phyloP scores from a whole-genome alignment of 768 basidiomycete genomes.

The Lepiota brunneoincarnata region DNA sequence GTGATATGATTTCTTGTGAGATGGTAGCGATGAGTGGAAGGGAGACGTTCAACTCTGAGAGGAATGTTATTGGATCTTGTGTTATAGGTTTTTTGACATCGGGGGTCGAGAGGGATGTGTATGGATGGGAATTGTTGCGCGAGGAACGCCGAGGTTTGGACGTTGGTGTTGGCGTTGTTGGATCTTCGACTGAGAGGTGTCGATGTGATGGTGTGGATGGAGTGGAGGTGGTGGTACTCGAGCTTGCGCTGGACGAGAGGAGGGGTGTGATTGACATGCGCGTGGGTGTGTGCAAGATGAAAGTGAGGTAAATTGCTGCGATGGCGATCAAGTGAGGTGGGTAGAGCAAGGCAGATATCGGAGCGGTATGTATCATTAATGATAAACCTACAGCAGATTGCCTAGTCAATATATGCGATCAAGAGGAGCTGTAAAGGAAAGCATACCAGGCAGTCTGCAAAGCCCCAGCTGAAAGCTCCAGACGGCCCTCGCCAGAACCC shows the following conservation, averaged over 20 bases:
- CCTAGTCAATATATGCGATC: background rate
- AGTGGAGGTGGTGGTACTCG: conserved; percentile 8
- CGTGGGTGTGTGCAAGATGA: conserved; percentile 67
- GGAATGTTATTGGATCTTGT: conserved; percentile 76
- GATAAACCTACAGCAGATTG: conserved; percentile 69
- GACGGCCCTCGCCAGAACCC: conserved; percentile 77
- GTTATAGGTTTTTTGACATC: conserved; percentile 38
- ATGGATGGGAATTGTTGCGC: conserved; percentile 34
- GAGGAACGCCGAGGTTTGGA: conserved; percentile 54
- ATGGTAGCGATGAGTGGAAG: conserved; percentile 79
- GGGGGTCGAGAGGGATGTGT: conserved; percentile 24
- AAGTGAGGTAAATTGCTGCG: conserved; percentile 86
- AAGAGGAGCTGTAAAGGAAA: background rate
- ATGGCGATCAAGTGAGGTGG: conserved; percentile 95
- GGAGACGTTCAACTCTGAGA: conserved; percentile 84
- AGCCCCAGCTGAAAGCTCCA: conserved; percentile 72
- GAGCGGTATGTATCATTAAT: conserved; percentile 96
- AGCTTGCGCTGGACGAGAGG: conserved; percentile 16
- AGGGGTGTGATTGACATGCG: conserved; percentile 21
- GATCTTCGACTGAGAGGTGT: background rate
- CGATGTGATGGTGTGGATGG: conserved; percentile 11
- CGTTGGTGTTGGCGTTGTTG: conserved; percentile 23
- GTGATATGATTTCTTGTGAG: conserved; percentile 85
- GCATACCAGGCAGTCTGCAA: conserved; percentile 90
- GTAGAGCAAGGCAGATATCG: conserved; percentile 88